Percentiles rank a stretch among this genome's conserved stretches.
Evolutionary conservation across 371 early-diverging fungal genomes (phyloP).

Genomic region (Dipsacomyces acuminosporus): DNA sequence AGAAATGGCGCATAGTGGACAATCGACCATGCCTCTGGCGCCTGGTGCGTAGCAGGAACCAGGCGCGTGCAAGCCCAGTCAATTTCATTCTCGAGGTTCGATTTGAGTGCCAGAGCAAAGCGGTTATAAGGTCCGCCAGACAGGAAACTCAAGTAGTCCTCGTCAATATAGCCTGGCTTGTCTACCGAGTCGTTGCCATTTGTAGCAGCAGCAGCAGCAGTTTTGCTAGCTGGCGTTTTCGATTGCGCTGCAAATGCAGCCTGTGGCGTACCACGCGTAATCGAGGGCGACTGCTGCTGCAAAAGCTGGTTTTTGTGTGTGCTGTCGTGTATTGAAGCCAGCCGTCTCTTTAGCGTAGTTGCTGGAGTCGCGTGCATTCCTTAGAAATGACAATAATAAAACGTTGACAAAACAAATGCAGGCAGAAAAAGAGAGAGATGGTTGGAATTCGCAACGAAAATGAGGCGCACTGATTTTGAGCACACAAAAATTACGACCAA

Average conservation of each 20-base stretch:
- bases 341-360: not conserved
- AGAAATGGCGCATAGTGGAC: slow-evolving; percentile 35
- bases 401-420: not conserved
- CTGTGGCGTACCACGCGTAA: no score
- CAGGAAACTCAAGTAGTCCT: slow-evolving; percentile 23
- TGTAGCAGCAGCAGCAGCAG: not conserved
- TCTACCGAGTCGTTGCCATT: no score
- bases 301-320: slow-evolving; percentile 8
- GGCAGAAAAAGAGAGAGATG: not conserved
- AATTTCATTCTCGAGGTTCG: slow-evolving; percentile 36
- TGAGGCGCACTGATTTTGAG: no score
- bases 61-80: slow-evolving; percentile 45
- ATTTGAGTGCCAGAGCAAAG: slow-evolving; percentile 42
- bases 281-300: not conserved
- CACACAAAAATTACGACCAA: no score
- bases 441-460: no score
- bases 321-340: slow-evolving; percentile 23
- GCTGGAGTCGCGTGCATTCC: not conserved
- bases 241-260: no score
- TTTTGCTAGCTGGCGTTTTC: not conserved
- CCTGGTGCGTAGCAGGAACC: slow-evolving; percentile 26
- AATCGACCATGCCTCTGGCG: slow-evolving; percentile 27
- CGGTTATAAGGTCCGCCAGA: slow-evolving; percentile 39
- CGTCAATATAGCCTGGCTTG: slow-evolving; percentile 15
- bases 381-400: not conserved